These are phyloP conservation scores for Colletotrichum gigasporum DNA, from an alignment of 2,329 filamentous ascomycete species.

Conservation along the genomic window DNA sequence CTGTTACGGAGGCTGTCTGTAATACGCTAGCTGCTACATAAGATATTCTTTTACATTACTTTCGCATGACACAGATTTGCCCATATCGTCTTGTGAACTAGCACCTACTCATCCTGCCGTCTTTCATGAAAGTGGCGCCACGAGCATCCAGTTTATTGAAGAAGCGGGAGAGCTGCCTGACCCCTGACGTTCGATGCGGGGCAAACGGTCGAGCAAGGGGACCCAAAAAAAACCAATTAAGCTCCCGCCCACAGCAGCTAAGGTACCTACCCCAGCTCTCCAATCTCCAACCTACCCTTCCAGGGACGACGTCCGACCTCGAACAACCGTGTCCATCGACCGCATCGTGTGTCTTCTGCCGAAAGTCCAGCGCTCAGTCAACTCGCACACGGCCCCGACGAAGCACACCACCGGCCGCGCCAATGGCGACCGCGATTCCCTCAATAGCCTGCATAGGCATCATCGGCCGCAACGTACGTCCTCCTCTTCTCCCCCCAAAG, in stretches of 20 bases:
- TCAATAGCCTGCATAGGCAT: conserved; percentile 93
- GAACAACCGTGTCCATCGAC: neutral
- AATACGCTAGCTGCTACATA: neutral
- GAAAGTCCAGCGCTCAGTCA: neutral
- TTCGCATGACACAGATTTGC: too few species aligned
- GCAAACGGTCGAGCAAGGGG: neutral
- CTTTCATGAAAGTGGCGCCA: too few species aligned
- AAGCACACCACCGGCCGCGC: neutral
- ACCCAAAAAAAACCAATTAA: conserved; percentile 27
- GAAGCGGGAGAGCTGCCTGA: neutral
- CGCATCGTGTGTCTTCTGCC: neutral
- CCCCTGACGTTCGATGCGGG: conserved; percentile 19
- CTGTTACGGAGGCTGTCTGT: neutral
- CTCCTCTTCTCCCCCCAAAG: neutral
- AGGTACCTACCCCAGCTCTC: conserved; percentile 18
- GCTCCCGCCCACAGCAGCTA: conserved; percentile 24
- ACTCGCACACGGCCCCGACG: neutral
- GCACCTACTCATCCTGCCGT: neutral
- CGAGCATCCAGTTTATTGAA: too few species aligned
- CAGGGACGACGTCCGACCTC: neutral
- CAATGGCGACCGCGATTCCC: conserved; percentile 71
- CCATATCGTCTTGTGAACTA: neutral
- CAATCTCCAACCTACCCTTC: conserved; percentile 7
- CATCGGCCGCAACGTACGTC: conserved; percentile 87
- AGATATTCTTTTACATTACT: neutral